Evolutionary conservation across 2,329 filamentous ascomycete genomes (phyloP).

Genomic region (Monilinia vaccinii-corymbosi): DNA sequence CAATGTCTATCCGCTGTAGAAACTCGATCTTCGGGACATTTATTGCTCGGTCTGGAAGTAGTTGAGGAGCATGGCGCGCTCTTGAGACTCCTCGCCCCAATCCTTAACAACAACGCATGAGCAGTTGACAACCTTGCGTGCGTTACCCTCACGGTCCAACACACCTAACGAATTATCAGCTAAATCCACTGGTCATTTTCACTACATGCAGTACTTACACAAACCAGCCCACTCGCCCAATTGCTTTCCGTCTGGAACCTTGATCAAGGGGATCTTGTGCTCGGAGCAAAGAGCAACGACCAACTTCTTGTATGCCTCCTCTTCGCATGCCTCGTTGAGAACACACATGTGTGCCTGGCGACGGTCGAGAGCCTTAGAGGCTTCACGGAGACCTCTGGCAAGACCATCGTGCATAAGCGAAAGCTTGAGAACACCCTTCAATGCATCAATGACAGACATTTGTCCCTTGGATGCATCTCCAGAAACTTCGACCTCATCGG

Average conservation of each 20-base stretch:
- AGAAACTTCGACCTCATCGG: conserved; percentile 88
- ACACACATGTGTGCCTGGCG: conserved; percentile 99
- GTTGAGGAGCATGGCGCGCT: conserved; percentile 98
- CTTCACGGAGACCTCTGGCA: conserved; percentile 95
- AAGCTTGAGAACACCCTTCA: conserved; percentile 98
- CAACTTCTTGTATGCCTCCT: conserved; percentile 99
- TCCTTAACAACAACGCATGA: conserved; percentile 99
- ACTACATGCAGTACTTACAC: conserved; percentile 57
- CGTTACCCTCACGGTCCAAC: conserved; percentile 97
- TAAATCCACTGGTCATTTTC: conserved; percentile 1
- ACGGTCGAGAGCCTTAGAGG: conserved; percentile 96
- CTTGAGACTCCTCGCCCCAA: conserved; percentile 99
- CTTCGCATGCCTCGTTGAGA: conserved; percentile 98
- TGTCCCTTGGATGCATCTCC: conserved; percentile 83
- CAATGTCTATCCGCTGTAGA: conserved; percentile 26
- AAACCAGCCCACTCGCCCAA: conserved; percentile 99
- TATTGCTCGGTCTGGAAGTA: conserved; percentile 96
- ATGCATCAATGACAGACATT: conserved; percentile 96
- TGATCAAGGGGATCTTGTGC: conserved; percentile 99
- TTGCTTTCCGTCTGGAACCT: conserved; percentile 99
- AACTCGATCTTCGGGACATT: conserved; percentile 28
- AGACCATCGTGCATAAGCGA: conserved; percentile 99
- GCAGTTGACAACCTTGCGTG: conserved; percentile 99
- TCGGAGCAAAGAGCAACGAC: conserved; percentile 97
- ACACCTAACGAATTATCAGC: conserved; percentile 54